A percentile compares a stretch with the other conserved stretches of the same genome.
These are phyloP conservation scores for Xerocomellus amylosporus DNA, from an alignment of 768 basidiomycete species.

Conservation along the genomic window DNA sequence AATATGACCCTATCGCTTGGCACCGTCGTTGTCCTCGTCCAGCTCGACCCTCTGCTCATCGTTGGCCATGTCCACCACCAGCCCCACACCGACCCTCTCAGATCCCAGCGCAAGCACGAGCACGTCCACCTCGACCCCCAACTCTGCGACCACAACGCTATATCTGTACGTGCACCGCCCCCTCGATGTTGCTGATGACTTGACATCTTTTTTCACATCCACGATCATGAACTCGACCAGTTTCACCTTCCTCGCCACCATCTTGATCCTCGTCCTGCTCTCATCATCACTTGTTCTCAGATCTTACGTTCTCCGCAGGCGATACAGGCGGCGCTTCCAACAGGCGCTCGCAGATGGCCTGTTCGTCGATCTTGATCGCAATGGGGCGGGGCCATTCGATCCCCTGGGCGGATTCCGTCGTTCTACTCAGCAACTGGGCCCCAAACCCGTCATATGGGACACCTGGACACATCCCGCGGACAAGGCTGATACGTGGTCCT, in stretches of 20 bases:
- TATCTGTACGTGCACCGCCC: conserved; percentile 30
- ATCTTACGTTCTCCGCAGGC: conserved; percentile 57
- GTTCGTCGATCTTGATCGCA: conserved; percentile 32
- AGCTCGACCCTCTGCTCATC: background rate
- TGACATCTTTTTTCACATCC: background rate
- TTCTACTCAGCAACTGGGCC: conserved; percentile 1
- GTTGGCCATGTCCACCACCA: conserved; percentile 15
- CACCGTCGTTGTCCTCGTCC: background rate
- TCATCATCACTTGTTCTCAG: conserved; percentile 64
- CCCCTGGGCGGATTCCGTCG: conserved; percentile 1
- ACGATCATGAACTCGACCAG: conserved; percentile 34
- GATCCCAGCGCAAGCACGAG: background rate
- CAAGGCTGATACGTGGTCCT: conserved; percentile 5
- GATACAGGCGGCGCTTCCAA: conserved; percentile 52
- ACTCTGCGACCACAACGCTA: conserved; percentile 22
- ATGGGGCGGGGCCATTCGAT: conserved; percentile 1
- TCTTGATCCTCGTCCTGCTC: conserved; percentile 63
- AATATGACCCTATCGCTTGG: conserved; percentile 4
- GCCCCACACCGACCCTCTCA: background rate
- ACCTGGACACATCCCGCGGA: conserved; percentile 6
- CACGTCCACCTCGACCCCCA: background rate
- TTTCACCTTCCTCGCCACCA: conserved; percentile 71
- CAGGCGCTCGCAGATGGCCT: conserved; percentile 51
- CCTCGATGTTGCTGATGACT: background rate
- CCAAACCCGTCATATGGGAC: conserved; percentile 20